A percentile compares a stretch with the other conserved stretches of the same genome.
These are phyloP conservation scores for Globisporangium nodosum DNA, from an alignment of 352 stramenopile species.

Conservation along the genomic window DNA sequence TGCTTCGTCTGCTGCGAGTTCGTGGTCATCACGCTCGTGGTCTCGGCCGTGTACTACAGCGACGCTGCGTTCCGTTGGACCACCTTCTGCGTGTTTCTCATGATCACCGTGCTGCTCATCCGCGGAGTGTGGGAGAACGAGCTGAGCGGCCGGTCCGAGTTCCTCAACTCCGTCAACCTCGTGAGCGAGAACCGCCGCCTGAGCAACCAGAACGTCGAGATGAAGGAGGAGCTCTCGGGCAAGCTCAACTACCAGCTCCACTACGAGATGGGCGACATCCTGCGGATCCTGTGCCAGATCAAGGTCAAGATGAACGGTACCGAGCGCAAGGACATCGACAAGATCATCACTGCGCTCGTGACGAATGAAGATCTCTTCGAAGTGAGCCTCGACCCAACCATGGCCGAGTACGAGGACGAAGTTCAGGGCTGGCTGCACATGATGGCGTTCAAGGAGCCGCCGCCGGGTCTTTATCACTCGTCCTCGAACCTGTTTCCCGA, in stretches of 20 bases:
- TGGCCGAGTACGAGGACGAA: constrained; percentile 61
- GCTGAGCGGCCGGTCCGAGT: constrained; percentile 34
- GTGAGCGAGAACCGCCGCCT: constrained; percentile 48
- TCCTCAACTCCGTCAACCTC: constrained; percentile 47
- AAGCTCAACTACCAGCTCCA: constrained; percentile 64
- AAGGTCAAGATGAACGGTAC: constrained; percentile 51
- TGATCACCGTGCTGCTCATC: constrained; percentile 27
- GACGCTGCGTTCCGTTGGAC: constrained; percentile 17
- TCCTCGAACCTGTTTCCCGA: constrained; percentile 9
- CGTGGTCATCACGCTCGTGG: constrained; percentile 21
- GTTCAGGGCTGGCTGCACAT: constrained; percentile 69
- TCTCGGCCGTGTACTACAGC: constrained; percentile 21
- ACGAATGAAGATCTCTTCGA: constrained; percentile 63
- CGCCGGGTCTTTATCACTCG: constrained; percentile 8
- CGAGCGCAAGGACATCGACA: constrained; percentile 55
- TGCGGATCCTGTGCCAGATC: constrained; percentile 64
- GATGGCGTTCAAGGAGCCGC: constrained; percentile 48
- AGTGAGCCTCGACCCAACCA: constrained; percentile 42
- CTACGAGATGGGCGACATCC: constrained; percentile 70
- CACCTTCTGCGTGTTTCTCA: constrained; percentile 27
- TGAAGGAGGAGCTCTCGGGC: constrained; percentile 54
- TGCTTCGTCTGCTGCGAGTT: constrained; percentile 33
- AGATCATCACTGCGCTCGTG: constrained; percentile 65
- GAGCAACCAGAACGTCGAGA: constrained; percentile 63
- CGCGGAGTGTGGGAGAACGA: constrained; percentile 43